Percentiles rank a stretch among this genome's conserved stretches.
Conservation (phyloP, 148 eudicot species). For the Silene conica region DNA sequence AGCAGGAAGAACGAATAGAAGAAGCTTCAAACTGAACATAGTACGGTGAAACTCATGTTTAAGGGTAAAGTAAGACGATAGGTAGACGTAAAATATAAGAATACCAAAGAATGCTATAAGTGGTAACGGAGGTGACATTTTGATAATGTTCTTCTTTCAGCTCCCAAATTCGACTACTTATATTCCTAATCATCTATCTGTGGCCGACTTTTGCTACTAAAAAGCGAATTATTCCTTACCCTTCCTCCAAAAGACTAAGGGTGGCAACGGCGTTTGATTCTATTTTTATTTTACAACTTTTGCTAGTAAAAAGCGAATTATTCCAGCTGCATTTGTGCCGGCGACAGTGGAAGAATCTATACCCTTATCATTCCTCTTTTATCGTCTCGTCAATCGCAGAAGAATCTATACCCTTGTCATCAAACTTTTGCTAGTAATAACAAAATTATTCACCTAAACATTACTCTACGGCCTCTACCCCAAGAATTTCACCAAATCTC, state of each 20-base stretch:
- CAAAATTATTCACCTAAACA: too few species aligned
- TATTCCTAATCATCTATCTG: not conserved
- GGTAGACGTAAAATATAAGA: constrained; percentile 26
- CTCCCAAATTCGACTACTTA: not conserved
- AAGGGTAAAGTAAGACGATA: constrained; percentile 20
- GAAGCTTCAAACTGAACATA: constrained; percentile 18
- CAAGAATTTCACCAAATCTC: too few species aligned
- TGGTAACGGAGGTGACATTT: constrained; percentile 32
- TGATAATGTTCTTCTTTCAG: not conserved
- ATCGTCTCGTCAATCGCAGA: not conserved
- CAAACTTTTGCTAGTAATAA: too few species aligned
- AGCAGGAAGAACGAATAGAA: constrained; percentile 28
- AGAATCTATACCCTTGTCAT: not conserved
- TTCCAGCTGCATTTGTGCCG: not conserved
- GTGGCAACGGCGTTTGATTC: not conserved
- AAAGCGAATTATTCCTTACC: not conserved
- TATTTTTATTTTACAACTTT: not conserved
- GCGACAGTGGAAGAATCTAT: not conserved
- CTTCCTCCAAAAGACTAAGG: not conserved
- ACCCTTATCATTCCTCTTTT: not conserved
- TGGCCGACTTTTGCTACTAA: not conserved
- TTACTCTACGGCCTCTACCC: too few species aligned
- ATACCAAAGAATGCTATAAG: constrained; percentile 26
- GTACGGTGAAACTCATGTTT: constrained; percentile 24
- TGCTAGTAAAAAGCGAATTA: not conserved